Evolutionary conservation across 306 rosid species (phyloP).

Genomic region (Arachis stenosperma): DNA sequence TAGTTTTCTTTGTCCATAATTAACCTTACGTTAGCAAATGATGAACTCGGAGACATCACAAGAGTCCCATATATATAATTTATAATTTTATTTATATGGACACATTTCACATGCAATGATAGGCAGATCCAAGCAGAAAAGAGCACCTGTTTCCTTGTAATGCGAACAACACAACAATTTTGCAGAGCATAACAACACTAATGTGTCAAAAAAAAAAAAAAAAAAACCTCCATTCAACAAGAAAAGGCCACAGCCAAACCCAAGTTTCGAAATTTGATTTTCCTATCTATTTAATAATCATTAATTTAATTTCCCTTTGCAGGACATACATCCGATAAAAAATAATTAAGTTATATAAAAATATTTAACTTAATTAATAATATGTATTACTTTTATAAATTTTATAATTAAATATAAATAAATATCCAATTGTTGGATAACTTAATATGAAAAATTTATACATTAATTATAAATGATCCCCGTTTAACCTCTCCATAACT

Average conservation of each 20-base stretch:
- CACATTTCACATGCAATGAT: background rate
- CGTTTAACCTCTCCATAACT: no score
- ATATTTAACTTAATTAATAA: no score
- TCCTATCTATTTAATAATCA: background rate
- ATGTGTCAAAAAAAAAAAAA: conserved; percentile 38
- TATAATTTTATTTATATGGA: no score
- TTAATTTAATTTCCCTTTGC: background rate
- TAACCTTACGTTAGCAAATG: no score
- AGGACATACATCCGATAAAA: no score
- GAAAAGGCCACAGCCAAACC: conserved; percentile 20
- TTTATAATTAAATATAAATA: no score
- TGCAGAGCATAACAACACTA: conserved; percentile 25
- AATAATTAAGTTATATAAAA: no score
- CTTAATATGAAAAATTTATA: no score
- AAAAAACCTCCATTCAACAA: background rate
- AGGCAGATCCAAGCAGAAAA: background rate
- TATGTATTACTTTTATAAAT: no score
- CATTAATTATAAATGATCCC: no score
- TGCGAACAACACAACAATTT: conserved; percentile 38
- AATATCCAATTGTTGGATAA: no score
- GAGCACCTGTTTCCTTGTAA: conserved; percentile 36
- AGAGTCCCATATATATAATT: background rate
- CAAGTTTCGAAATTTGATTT: background rate
- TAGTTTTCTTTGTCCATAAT: no score
- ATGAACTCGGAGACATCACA: background rate